phyloP scores from a whole-genome alignment of 177 flowering plant genomes.

The Tripterygium wilfordii region DNA sequence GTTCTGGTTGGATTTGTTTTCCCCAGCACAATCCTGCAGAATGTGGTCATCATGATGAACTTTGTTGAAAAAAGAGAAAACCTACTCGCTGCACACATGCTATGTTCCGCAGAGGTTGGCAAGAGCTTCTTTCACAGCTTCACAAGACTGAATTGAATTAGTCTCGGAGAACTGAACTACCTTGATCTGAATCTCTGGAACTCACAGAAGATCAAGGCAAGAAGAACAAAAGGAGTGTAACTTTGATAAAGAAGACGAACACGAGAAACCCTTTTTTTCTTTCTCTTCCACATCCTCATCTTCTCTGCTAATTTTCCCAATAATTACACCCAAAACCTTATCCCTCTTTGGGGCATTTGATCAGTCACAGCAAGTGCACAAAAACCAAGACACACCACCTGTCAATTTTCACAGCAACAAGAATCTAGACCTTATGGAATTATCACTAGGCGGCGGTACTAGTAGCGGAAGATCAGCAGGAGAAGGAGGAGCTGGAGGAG shows the following conservation, averaged over 20 bases:
- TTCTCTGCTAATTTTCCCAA: no score
- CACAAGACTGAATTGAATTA: no score
- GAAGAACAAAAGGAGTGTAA: constrained; percentile 8
- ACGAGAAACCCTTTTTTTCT: constrained; percentile 3
- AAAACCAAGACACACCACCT: constrained; percentile 1
- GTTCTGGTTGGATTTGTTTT: constrained; percentile 2
- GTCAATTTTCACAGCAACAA: constrained; percentile 7
- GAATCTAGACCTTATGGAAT: constrained; percentile 10
- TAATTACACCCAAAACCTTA: constrained; percentile 1
- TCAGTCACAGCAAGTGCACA: constrained; percentile 3
- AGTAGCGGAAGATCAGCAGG: not conserved
- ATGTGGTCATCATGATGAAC: constrained; percentile 12
- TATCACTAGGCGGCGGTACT: constrained; percentile 11
- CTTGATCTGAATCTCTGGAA: no score
- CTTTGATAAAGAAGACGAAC: constrained; percentile 15
- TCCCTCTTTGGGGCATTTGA: not conserved
- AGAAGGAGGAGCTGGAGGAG: constrained; percentile 2
- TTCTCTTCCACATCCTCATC: constrained; percentile 5
- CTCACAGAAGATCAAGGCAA: no score
- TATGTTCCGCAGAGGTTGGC: no score
- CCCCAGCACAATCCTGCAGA: not conserved
- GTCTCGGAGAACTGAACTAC: no score
- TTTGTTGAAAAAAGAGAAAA: no score
- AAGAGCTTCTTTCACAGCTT: no score
- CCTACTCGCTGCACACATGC: no score